A percentile compares a stretch with the other conserved stretches of the same genome.
Evolutionary conservation across 1,139 yeast genomes (phyloP).

Genomic region (Geotrichum histeridarum): DNA sequence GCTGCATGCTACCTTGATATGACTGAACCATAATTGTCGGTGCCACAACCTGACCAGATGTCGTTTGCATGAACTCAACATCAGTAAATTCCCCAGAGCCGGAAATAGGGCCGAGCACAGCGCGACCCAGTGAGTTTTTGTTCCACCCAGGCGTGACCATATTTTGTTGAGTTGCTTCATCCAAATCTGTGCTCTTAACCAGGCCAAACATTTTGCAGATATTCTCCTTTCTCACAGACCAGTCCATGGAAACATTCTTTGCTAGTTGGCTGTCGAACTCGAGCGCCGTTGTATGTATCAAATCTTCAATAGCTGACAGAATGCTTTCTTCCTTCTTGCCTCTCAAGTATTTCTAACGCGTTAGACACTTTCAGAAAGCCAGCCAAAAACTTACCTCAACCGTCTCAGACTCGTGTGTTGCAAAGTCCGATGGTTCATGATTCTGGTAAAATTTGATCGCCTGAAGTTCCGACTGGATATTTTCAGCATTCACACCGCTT

Average conservation of each 20-base stretch:
- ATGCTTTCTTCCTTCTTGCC: conserved; percentile 79
- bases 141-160: conserved; percentile 30
- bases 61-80: conserved; percentile 29
- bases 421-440: conserved; percentile 25
- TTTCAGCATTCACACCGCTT: conserved; percentile 84
- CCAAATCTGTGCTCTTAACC: conserved; percentile 19
- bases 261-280: conserved; percentile 79
- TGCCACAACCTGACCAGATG: conserved; percentile 22
- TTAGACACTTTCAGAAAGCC: neutral
- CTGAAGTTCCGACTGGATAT: conserved; percentile 59
- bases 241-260: conserved; percentile 70
- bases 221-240: conserved; percentile 73
- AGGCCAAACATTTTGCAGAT: conserved; percentile 65
- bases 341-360: conserved; percentile 38
- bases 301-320: conserved; percentile 75
- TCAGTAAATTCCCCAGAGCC: conserved; percentile 34
- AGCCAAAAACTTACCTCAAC: conserved; percentile 22
- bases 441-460: conserved; percentile 30
- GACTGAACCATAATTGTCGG: conserved; percentile 13
- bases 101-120: conserved; percentile 37
- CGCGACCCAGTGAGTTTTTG: conserved; percentile 34
- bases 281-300: conserved; percentile 64
- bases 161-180: conserved; percentile 1
- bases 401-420: conserved; percentile 25
- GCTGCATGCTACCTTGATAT: conserved; percentile 2